Evolutionary conservation across 1,284 basidiomycete genomes (phyloP), one percentile per base, ranked within the genome.

Genomic region (Sphagnurus paluster): DNA sequence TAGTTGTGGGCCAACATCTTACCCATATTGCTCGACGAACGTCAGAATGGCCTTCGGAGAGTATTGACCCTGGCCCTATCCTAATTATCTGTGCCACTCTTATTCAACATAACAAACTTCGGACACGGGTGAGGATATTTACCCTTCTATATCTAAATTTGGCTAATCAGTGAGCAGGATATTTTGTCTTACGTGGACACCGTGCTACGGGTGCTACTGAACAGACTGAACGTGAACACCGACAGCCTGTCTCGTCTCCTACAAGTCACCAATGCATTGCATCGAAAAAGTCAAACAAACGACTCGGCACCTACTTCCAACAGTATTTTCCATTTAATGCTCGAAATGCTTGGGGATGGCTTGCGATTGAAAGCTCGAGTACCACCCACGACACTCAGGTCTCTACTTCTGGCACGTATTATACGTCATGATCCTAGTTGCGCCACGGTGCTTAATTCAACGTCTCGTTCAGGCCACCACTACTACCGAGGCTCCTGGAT

Each of bases 61-160:
- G 55, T 2, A 71, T 82, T 39, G 75, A 87, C 55, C 72, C 80
- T 4, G 77, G 77, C 10, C 71, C 82, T 4, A 55, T 87, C 11
- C 56, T 88, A 13, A 40, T 65, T 2, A 74, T 84, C 43, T 67
- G 73, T 1, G 67, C 76, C 4, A 68, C 69, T 6, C 65, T 87
- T 20, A 67, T 84, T 9, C 73, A 80, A 44, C 71, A 80, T 57
- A 84, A 86, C 62, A 80, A 79, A 59, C 62, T 71, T n/a, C 71
- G 77, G 38, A 75, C 73, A 57, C 70, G 77, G 49, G 84, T 85
- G 52, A 50, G 69, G 59, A 19, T 23, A 16, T 34, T 44, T 17
- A 4, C 19, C 17, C 47, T 26, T 28, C 26, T 49, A 32, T n/a
- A 41, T 14, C 46, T 38, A 16, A 37, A 17, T 42, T 39, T 26